Percentiles rank a stretch among this genome's conserved stretches.
Conservation (phyloP, 208 protist genomes). For the Leishmania guyanensis region DNA sequence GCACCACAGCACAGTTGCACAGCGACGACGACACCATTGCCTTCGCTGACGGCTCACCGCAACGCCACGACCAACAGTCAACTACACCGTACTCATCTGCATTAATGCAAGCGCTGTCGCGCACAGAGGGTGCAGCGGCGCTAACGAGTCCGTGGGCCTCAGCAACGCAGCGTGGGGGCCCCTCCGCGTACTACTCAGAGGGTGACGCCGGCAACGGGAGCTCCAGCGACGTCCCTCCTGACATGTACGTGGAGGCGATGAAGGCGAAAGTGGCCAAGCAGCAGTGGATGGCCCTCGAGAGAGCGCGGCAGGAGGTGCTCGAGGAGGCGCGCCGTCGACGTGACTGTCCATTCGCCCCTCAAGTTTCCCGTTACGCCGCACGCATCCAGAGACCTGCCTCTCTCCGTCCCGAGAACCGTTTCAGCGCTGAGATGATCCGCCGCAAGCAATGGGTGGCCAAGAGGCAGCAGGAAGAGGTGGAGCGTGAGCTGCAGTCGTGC, state of each 20-base stretch:
- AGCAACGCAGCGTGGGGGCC: conserved; percentile 3
- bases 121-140: conserved; percentile 42
- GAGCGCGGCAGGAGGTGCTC: conserved; percentile 64
- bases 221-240: conserved; percentile 17
- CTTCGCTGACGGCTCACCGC: background rate
- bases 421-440: conserved; percentile 63
- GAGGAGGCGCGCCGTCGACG: conserved; percentile 57
- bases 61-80: background rate
- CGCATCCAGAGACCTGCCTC: conserved; percentile 56
- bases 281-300: conserved; percentile 82
- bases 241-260: conserved; percentile 79
- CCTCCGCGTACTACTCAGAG: conserved; percentile 7
- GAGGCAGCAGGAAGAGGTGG: conserved; percentile 59
- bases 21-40: background rate
- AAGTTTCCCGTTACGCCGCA: conserved; percentile 66
- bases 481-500: conserved; percentile 68
- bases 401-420: conserved; percentile 73
- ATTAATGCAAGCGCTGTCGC: conserved; percentile 64
- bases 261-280: conserved; percentile 73
- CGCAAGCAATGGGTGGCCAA: conserved; percentile 63
- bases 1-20: background rate
- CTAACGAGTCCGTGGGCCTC: conserved; percentile 24
- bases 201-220: conserved; percentile 5
- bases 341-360: conserved; percentile 79
- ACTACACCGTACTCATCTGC: conserved; percentile 47